These are phyloP conservation scores for Malus sylvestris DNA, from an alignment of 306 rosid genomes.

Conservation along the genomic window DNA sequence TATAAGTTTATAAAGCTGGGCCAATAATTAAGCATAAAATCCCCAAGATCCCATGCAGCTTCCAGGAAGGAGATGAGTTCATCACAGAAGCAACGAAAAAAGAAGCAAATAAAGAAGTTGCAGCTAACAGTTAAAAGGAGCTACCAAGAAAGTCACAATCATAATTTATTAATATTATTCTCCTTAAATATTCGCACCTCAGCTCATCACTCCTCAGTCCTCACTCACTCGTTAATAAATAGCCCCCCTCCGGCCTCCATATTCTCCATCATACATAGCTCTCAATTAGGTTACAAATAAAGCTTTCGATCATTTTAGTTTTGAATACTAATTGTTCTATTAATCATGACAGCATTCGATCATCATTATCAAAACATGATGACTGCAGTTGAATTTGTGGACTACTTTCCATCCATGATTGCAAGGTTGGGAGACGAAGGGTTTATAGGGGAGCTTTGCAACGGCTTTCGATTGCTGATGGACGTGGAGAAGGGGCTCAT, in stretches of 20 bases:
- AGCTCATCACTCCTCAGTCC: not conserved
- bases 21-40: not conserved
- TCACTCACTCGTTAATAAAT: not conserved
- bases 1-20: not conserved
- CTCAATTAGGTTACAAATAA: not conserved
- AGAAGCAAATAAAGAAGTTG: not conserved
- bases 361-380: not conserved
- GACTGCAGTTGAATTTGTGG: conserved; percentile 40
- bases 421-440: conserved; percentile 46
- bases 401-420: conserved; percentile 60
- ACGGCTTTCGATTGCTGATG: conserved; percentile 57
- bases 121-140: not conserved
- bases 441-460: conserved; percentile 49
- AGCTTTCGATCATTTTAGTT: not conserved
- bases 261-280: not conserved
- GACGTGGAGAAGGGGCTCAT: conserved; percentile 56
- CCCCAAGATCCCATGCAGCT: conserved; percentile 26
- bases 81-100: conserved; percentile 2
- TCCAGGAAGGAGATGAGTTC: conserved; percentile 43
- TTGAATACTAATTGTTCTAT: not conserved
- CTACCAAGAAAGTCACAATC: not conserved
- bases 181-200: not conserved
- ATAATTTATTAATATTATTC: not conserved
- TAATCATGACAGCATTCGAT: not conserved
- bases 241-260: not conserved